Percentiles rank a stretch among this genome's conserved stretches.
phyloP scores from a whole-genome alignment of 2,329 filamentous ascomycete species.

The Hypoxylon sp. region DNA sequence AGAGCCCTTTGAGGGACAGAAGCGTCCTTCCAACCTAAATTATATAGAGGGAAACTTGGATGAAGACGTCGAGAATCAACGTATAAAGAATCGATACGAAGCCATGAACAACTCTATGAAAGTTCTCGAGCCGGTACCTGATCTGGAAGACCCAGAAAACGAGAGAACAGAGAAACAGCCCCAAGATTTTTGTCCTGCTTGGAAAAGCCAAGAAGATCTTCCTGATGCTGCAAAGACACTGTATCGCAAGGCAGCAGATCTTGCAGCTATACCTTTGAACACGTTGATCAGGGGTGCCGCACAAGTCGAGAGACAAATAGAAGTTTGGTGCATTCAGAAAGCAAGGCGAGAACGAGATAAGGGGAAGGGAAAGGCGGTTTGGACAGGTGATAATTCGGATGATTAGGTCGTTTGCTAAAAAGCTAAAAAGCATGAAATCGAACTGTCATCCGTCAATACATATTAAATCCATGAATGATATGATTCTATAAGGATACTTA shows the following conservation, averaged over 20 bases:
- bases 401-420: conserved; percentile 5
- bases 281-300: conserved; percentile 57
- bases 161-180: conserved; percentile 49
- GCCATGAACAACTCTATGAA: conserved; percentile 42
- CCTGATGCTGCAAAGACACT: conserved; percentile 59
- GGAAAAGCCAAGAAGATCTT: conserved; percentile 60
- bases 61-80: conserved; percentile 20
- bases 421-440: background rate
- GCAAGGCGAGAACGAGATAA: conserved; percentile 47
- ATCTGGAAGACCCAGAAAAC: conserved; percentile 36
- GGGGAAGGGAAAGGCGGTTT: conserved; percentile 44
- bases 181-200: conserved; percentile 53
- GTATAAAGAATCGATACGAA: conserved; percentile 44
- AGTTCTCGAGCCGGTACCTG: conserved; percentile 32
- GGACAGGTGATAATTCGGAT: conserved; percentile 29
- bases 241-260: conserved; percentile 60
- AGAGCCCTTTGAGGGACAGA: conserved; percentile 46
- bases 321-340: conserved; percentile 54
- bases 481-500: background rate
- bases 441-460: background rate
- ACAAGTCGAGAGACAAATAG: conserved; percentile 57
- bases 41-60: conserved; percentile 10
- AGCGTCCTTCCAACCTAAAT: conserved; percentile 24
- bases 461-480: background rate
- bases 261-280: conserved; percentile 56